Base-by-base conservation (phyloP, 305 asterid species). In the Fraxinus sp. region DNA sequence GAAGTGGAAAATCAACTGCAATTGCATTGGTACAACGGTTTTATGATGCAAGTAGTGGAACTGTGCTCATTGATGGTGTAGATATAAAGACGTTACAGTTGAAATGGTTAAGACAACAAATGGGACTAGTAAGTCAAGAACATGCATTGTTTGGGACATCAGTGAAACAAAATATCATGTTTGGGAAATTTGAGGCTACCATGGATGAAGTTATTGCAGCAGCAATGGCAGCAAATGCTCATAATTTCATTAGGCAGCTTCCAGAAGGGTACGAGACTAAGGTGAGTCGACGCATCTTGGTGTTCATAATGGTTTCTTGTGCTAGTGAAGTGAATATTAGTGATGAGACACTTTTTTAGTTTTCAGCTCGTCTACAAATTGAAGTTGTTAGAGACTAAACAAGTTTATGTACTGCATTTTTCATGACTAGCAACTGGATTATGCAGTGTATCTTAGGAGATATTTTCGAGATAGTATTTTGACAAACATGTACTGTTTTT, bases 41-140 rank as follows among this genome's bases (percentile, higher is more conserved):
- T 73, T 95, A 95, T 71, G 98, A 95, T 78, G 89, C 92, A 0
- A 85, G 1, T 62, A 81, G 83, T 52, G 98, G 98, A 24, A 11
- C 59, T 3, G 87, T 95, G 14, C 79, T 92, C 11, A 59, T 95
- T 20, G 98, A 93, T 84, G 94, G 97, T 0, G 91, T 84, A 2
- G 97, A 95, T 37, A 93, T 93, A 68, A 87, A 64, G 76, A 80
- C 75, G 1, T n/a, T 95, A 83, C 93, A 88, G 86, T 32, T 95
- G 88, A 92, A 93, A 83, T 95, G 97, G 98, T 66, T 95, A 76
- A 91, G 98, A 77, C 88, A 85, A 74, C 90, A 87, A 36, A 95
- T 93, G 98, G 98, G 98, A 3, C 79, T 95, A 49, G 98, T 95
- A 55, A 93, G 98, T 85, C 98, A 95, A 86, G 97, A 95, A 49